A percentile compares a stretch with the other conserved stretches of the same genome.
Evolutionary conservation across 306 rosid species (phyloP).

Genomic region (Prunus armeniaca): DNA sequence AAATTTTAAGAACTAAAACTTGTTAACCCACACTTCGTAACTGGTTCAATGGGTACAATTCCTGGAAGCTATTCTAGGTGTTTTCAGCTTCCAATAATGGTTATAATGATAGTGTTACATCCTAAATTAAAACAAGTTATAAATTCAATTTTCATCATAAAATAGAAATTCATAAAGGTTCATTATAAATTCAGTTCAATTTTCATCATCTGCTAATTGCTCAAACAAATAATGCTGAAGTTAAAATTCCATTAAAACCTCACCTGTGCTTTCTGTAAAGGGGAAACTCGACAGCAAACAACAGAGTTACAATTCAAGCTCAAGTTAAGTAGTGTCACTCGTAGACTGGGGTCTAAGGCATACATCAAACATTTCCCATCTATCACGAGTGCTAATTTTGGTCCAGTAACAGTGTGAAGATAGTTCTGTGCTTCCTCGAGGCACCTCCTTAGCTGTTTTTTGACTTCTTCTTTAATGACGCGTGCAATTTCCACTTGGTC

Average conservation of each 20-base stretch:
- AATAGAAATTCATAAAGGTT: not conserved
- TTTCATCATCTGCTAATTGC: not conserved
- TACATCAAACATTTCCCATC: slow-evolving; percentile 97
- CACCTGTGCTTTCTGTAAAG: slow-evolving; percentile 98
- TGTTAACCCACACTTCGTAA: not conserved
- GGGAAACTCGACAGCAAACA: slow-evolving; percentile 99
- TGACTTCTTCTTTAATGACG: slow-evolving; percentile 82
- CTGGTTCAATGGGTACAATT: not conserved
- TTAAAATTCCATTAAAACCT: slow-evolving; percentile 21
- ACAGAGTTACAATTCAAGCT: slow-evolving; percentile 91
- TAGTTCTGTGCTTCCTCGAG: slow-evolving; percentile 71
- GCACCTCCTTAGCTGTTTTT: slow-evolving; percentile 60
- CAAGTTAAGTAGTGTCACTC: slow-evolving; percentile 77
- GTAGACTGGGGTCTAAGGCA: slow-evolving; percentile 85
- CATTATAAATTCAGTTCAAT: not conserved
- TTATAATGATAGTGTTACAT: not conserved
- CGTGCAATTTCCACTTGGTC: slow-evolving; percentile 95
- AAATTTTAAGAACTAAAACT: not conserved
- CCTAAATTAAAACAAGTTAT: not conserved
- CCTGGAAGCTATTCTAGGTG: not conserved
- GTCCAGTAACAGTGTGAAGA: slow-evolving; percentile 52
- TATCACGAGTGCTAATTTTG: slow-evolving; percentile 87
- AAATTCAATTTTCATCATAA: not conserved
- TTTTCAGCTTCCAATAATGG: not conserved
- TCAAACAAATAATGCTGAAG: not conserved